Evolutionary conservation across 2,329 filamentous ascomycete species (phyloP), one percentile per base, ranked within the genome.

Genomic region (Talaromyces sp.): DNA sequence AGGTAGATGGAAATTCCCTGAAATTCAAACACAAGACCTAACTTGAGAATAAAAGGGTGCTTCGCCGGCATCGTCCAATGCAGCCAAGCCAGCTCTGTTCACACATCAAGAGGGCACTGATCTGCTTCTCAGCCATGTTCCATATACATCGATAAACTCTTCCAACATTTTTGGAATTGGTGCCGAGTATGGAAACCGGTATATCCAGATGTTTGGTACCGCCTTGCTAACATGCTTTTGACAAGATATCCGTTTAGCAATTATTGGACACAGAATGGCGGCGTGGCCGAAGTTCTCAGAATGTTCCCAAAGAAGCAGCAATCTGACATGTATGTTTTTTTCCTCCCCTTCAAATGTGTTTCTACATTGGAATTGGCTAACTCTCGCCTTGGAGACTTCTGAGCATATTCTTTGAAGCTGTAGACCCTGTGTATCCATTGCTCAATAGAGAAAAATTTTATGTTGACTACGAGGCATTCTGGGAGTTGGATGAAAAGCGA

Each of bases 221-320:
- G 14, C 12, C 18, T 33, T 34, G 42, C 52, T 62, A 33, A 62
- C 16, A 55, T n/a, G 1, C 8, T 31, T 8, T 56, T n/a, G 34
- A 5, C 31, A 23, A 63, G 62, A 40, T 63, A 63, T 23, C 62
- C 62, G 14, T 63, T 61, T 52, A 47, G 33, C 42, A 63, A 63
- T 33, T 63, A 63, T 42, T 63, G 59, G 59, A 61, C 62, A 1
- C 62, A 56, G 30, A 58, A 61, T n/a, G 62, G 62, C 40, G 62
- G 62, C 7, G 55, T 63, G 8, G 55, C 56, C 8, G 62, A 63
- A 51, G 62, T 63, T 31, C 27, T 63, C 33, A 56, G 34, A n/a
- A 51, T 61, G 12, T 56, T 63, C 34, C 62, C 62, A 0, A 31
- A 51, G 6, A 63, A 63, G 34, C 30, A 63, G 33, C 62, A 63